Conservation (phyloP, 2,329 filamentous ascomycete genomes). For the Fusarium oligoseptatum region DNA sequence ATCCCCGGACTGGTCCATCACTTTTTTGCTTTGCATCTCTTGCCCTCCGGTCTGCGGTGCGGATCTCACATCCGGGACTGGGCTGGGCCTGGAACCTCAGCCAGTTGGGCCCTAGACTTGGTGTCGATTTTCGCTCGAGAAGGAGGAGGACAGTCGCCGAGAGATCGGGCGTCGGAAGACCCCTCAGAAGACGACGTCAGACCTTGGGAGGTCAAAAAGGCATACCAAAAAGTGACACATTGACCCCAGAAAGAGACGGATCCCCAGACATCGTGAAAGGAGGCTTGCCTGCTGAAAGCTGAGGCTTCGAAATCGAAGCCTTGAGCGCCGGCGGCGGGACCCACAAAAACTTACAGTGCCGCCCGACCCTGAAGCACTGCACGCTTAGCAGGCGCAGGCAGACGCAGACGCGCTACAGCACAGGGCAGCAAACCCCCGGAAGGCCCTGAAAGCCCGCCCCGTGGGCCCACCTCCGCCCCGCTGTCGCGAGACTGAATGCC, state of each 20-base stretch:
- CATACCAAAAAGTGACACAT: constrained; percentile 21
- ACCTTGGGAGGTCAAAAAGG: background rate
- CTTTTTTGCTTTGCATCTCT: constrained; percentile 27
- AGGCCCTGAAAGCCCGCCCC: constrained; percentile 19
- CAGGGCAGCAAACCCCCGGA: background rate
- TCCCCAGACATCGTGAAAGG: constrained; percentile 11
- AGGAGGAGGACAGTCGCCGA: constrained; percentile 13
- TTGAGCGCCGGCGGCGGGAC: constrained; percentile 10
- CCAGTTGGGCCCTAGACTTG: constrained; percentile 26
- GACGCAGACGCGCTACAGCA: constrained; percentile 19
- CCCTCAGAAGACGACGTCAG: constrained; percentile 4
- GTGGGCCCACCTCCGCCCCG: constrained; percentile 37
- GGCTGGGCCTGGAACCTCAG: constrained; percentile 37
- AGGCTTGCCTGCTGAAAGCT: constrained; percentile 13
- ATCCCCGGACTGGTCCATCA: constrained; percentile 39
- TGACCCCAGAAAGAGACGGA: constrained; percentile 16
- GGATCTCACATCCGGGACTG: constrained; percentile 42
- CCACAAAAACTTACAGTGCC: constrained; percentile 21
- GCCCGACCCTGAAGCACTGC: constrained; percentile 26
- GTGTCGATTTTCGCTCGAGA: constrained; percentile 16
- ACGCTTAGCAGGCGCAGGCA: background rate
- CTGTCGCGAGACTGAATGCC: constrained; percentile 43
- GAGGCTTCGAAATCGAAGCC: constrained; percentile 7
- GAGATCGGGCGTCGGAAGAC: background rate
- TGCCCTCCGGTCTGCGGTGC: constrained; percentile 34